Evolutionary conservation across 805 yeast genomes (phyloP), one percentile per base, ranked within the genome.

Genomic region (Metschnikowia noctiluminum): DNA sequence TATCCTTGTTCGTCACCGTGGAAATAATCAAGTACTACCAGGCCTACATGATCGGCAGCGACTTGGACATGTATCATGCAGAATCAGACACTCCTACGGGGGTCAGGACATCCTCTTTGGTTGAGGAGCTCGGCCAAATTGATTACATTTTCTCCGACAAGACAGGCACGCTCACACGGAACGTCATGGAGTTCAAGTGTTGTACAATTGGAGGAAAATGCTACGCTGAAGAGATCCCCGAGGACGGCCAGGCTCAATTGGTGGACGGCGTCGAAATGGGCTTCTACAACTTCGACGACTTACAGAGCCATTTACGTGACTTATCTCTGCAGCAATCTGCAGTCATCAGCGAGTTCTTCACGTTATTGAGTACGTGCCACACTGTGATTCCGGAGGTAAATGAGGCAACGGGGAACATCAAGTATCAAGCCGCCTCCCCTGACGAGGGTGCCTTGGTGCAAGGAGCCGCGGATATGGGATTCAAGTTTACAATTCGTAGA

Each of bases 391-490:
- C 99, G 0, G 99, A 94, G 65, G 72, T 79, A 15, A 77, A 76
- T 51, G 82, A 76, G 1, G 73, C 71, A 48, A 62, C 65, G 2
- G 88, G 87, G 0, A 57, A 76, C 2, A 84, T 94, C 54, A 91
- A 89, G 64, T 94, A 95, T 65, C 99, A 94, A 69, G 99, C 99
- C 1, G 97, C 99, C 0, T 91, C 98, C 0, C 99, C 99, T 0
- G 99, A 94, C 71, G 99, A 95, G 73, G 99, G 99, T 44, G 99
- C 99, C 0, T 75, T 94, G 52, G 99, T 94, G 2, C 90, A 91
- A 59, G 99, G 99, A 50, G 98, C 96, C 14, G 94, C 97, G 0
- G 76, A 74, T 60, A 71, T 92, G 41, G 98, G 97, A 0, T 94
- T 86, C 63, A 82, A 78, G 53, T 95, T 94, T 64, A 78, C 80